Base-by-base conservation (phyloP, 1,284 basidiomycete genomes). In the Cystobasidium slooffiae region DNA sequence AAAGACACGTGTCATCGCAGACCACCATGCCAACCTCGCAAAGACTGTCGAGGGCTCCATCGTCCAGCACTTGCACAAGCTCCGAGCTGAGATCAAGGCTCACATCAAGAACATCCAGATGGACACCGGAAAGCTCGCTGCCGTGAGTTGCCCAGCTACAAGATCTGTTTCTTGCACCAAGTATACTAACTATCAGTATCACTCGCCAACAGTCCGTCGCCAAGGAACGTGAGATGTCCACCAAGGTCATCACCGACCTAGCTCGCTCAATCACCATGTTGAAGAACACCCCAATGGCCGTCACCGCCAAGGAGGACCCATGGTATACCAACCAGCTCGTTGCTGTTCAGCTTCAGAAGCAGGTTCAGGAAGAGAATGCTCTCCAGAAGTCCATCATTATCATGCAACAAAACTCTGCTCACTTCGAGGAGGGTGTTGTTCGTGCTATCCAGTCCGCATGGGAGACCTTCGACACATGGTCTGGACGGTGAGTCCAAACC, bases 351-450 rank as follows among this genome's bases (percentile, higher is more conserved):
- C 90, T 99, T 58, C 89, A 91, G 80, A 94, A 91, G 81, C 83
- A 86, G 83, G 94, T 98, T 61, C 90, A 95, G 83, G 96, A 97
- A 84, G 97, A 99, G 84, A 99, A 99, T 81, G 89, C 95, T 0
- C 88, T 99, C 20, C 97, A 99, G 84, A 99, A 99, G 83, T 93
- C 91, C n/a, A 92, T 98, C 81, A 91, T 99, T 81, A 97, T 99
- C 83, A 98, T 97, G 89, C 96, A 99, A 82, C 82, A 97, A 80
- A 97, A 97, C 83, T 93, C 91, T 61, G 96, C 95, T 24, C 91
- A 97, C 82, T 99, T 99, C 79, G 96, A 98, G 83, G 92, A 94
- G 80, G 96, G 95, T 76, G 92, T 99, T 79, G 94, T 99, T 51
- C 91, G 93, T 78, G 90, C 93, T 43, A 89, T 99, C 78, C 94